Percentiles rank a stretch among this genome's conserved stretches.
These are phyloP conservation scores for Pharus latifolius DNA, from an alignment of 176 grass and related monocot species.

Conservation along the genomic window DNA sequence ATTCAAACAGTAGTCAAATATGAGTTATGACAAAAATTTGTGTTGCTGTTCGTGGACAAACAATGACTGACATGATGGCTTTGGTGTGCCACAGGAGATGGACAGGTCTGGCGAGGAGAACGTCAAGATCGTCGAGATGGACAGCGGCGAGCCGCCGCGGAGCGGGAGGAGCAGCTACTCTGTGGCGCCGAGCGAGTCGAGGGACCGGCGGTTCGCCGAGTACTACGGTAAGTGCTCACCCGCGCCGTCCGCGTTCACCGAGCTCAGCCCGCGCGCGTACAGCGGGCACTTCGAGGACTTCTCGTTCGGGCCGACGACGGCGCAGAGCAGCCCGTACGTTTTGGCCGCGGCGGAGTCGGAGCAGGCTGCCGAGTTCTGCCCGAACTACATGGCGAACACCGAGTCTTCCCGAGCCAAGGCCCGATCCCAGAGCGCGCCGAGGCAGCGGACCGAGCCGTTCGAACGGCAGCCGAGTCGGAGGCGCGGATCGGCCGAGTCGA, in stretches of 20 bases:
- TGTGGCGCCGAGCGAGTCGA: neutral
- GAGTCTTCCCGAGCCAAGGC: slow-evolving; percentile 69
- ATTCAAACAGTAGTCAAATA: too few species aligned
- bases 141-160: slow-evolving; percentile 26
- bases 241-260: slow-evolving; percentile 19
- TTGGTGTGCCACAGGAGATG: slow-evolving; percentile 39
- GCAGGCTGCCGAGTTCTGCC: slow-evolving; percentile 10
- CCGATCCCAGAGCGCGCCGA: slow-evolving; percentile 76
- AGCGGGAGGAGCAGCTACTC: slow-evolving; percentile 50
- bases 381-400: slow-evolving; percentile 74
- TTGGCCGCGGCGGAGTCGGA: neutral
- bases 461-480: slow-evolving; percentile 58
- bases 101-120: slow-evolving; percentile 50
- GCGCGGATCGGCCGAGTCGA: slow-evolving; percentile 17
- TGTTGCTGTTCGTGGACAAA: too few species aligned
- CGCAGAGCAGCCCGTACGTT: slow-evolving; percentile 26
- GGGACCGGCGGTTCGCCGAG: slow-evolving; percentile 16
- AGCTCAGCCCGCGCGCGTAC: slow-evolving; percentile 29
- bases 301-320: slow-evolving; percentile 13
- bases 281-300: slow-evolving; percentile 45
- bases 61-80: neutral
- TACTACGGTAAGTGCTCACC: slow-evolving; percentile 33
- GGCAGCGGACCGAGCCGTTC: slow-evolving; percentile 53
- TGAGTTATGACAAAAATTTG: too few species aligned
- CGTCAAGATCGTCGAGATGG: slow-evolving; percentile 71